These are phyloP conservation scores for Kuraishia molischiana DNA, from an alignment of 805 yeast species.

Conservation along the genomic window DNA sequence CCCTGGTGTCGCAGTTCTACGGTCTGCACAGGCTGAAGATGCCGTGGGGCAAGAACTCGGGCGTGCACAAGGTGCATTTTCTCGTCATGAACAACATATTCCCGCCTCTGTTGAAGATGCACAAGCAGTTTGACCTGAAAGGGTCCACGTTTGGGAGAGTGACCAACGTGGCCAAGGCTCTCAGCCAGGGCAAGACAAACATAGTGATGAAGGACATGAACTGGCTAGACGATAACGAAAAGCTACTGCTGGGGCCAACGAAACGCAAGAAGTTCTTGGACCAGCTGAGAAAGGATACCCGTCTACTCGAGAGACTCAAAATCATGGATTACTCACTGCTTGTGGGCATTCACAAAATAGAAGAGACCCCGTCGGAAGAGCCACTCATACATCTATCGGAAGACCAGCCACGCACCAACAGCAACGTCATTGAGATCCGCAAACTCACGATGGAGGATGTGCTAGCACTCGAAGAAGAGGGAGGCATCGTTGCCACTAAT, in stretches of 20 bases:
- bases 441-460: conserved; percentile 8
- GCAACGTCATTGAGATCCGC: neutral
- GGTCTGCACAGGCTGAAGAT: conserved; percentile 91
- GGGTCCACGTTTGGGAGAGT: conserved; percentile 84
- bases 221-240: conserved; percentile 63
- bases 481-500: conserved; percentile 74
- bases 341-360: conserved; percentile 77
- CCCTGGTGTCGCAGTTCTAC: conserved; percentile 89
- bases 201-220: conserved; percentile 77
- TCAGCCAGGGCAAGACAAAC: conserved; percentile 19
- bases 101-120: conserved; percentile 87
- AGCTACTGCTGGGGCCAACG: conserved; percentile 66
- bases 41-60: conserved; percentile 49
- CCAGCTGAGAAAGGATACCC: conserved; percentile 72
- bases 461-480: conserved; percentile 43
- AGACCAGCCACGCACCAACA: neutral
- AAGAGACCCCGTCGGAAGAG: conserved; percentile 13
- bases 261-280: conserved; percentile 49
- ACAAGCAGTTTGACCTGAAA: conserved; percentile 79
- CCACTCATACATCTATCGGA: neutral
- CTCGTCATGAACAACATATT: conserved; percentile 95
- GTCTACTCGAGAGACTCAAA: conserved; percentile 59
- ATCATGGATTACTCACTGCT: conserved; percentile 94
- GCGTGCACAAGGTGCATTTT: conserved; percentile 72
- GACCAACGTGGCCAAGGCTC: conserved; percentile 29